A percentile compares a stretch with the other conserved stretches of the same genome.
These are phyloP conservation scores for Phytophthora pluvialis DNA, from an alignment of 352 stramenopile species.

Conservation along the genomic window DNA sequence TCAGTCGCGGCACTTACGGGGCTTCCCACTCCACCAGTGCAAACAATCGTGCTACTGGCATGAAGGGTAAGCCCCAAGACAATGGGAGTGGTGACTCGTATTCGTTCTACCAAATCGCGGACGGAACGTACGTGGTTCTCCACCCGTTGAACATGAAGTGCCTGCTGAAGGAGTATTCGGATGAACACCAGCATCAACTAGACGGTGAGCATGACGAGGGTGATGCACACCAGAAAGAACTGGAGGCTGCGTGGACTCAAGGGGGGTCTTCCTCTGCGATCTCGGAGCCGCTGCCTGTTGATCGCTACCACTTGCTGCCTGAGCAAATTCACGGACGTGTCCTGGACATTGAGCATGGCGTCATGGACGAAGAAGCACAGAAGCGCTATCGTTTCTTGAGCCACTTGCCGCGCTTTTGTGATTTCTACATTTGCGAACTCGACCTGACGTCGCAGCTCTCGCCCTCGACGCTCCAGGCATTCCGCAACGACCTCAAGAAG, in stretches of 20 bases:
- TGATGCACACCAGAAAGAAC: slow-evolving; percentile 24
- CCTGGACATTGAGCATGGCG: slow-evolving; percentile 85
- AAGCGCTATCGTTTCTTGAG: slow-evolving; percentile 89
- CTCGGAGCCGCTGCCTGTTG: slow-evolving; percentile 20
- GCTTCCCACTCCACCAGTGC: slow-evolving; percentile 1
- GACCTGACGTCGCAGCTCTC: slow-evolving; percentile 81
- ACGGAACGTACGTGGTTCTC: slow-evolving; percentile 89
- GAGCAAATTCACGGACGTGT: slow-evolving; percentile 66
- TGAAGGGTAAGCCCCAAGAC: slow-evolving; percentile 22
- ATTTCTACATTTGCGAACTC: slow-evolving; percentile 90
- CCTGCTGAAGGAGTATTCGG: slow-evolving; percentile 76
- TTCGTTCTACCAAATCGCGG: slow-evolving; percentile 87
- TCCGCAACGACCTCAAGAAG: slow-evolving; percentile 81
- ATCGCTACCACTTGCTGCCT: slow-evolving; percentile 62
- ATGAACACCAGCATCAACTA: slow-evolving; percentile 38
- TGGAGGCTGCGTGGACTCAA: slow-evolving; percentile 43
- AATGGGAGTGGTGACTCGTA: slow-evolving; percentile 50
- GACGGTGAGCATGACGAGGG: slow-evolving; percentile 5
- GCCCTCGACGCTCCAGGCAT: slow-evolving; percentile 59
- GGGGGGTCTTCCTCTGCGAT: slow-evolving; percentile 26
- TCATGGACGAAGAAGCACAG: slow-evolving; percentile 87
- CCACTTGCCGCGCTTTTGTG: slow-evolving; percentile 86
- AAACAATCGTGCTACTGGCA: not conserved
- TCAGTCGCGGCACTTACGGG: slow-evolving; percentile 21
- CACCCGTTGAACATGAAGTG: slow-evolving; percentile 92